phyloP scores from a whole-genome alignment of 2,329 filamentous ascomycete species.

The Aspergillus sp. region DNA sequence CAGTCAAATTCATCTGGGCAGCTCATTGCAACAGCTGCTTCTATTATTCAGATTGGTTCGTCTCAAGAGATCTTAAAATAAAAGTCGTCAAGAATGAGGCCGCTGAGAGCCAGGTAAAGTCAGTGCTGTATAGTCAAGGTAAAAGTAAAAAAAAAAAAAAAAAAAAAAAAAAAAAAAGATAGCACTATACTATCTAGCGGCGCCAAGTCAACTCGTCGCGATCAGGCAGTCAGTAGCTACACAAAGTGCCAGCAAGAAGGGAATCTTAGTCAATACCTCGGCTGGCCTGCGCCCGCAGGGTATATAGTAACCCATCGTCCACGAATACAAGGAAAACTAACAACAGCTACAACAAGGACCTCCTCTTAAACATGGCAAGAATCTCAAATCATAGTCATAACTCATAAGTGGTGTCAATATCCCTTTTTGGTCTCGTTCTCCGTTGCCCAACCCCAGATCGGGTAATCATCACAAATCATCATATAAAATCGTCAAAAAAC shows the following conservation, averaged over 20 bases:
- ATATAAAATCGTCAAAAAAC: slow-evolving; percentile 6
- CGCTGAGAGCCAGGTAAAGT: not conserved
- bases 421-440: not conserved
- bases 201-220: not conserved
- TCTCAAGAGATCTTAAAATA: not conserved
- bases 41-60: not conserved
- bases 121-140: not conserved
- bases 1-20: not conserved
- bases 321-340: not conserved
- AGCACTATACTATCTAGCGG: not conserved
- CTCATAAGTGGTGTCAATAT: slow-evolving; percentile 8
- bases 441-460: not conserved
- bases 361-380: not conserved
- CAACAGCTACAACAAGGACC: not conserved
- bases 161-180: not conserved
- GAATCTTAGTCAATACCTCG: not conserved
- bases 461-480: slow-evolving; percentile 19
- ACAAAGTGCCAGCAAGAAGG: not conserved
- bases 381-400: not conserved
- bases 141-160: not conserved
- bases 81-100: not conserved
- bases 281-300: not conserved
- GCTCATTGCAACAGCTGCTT: not conserved
- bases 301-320: not conserved
- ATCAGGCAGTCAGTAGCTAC: not conserved